phyloP scores from a whole-genome alignment of 352 stramenopile species.

The Phytophthora pistaciae region DNA sequence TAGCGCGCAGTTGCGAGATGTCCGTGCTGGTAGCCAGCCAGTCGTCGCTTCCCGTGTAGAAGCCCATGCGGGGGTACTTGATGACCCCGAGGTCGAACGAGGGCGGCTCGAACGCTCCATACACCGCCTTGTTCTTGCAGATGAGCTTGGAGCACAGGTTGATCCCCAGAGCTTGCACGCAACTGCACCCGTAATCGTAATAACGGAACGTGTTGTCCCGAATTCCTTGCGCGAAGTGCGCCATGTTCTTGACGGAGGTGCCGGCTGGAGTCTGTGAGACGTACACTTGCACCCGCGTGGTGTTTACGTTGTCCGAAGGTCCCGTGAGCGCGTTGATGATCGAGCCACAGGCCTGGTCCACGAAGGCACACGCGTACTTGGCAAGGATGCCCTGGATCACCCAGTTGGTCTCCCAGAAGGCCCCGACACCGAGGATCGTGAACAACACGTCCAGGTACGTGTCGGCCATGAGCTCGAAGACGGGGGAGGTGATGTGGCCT shows the following conservation, averaged over 20 bases:
- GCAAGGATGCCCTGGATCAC: conserved; percentile 63
- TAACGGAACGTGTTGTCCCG: conserved; percentile 63
- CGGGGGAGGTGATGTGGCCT: conserved; percentile 45
- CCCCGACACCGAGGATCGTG: conserved; percentile 47
- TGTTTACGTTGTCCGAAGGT: conserved; percentile 64
- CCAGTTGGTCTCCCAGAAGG: conserved; percentile 57
- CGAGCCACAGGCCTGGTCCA: conserved; percentile 52
- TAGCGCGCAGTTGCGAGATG: conserved; percentile 52
- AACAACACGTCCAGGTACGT: conserved; percentile 60
- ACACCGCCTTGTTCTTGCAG: conserved; percentile 69
- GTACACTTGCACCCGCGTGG: conserved; percentile 68
- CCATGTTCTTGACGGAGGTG: conserved; percentile 75
- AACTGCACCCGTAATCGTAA: conserved; percentile 74
- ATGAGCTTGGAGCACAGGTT: conserved; percentile 49
- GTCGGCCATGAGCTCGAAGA: conserved; percentile 53
- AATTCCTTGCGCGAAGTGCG: conserved; percentile 68
- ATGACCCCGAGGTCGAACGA: conserved; percentile 52
- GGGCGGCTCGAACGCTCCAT: conserved; percentile 58
- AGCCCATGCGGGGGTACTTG: conserved; percentile 57
- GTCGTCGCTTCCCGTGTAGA: conserved; percentile 63
- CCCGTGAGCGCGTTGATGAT: conserved; percentile 68
- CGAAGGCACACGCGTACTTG: conserved; percentile 62
- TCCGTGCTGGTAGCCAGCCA: conserved; percentile 58
- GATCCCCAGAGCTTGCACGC: conserved; percentile 42
- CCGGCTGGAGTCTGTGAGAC: conserved; percentile 66